These are phyloP conservation scores for Penicillium mononematosum DNA, from an alignment of 495 filamentous ascomycete genomes.

Conservation along the genomic window DNA sequence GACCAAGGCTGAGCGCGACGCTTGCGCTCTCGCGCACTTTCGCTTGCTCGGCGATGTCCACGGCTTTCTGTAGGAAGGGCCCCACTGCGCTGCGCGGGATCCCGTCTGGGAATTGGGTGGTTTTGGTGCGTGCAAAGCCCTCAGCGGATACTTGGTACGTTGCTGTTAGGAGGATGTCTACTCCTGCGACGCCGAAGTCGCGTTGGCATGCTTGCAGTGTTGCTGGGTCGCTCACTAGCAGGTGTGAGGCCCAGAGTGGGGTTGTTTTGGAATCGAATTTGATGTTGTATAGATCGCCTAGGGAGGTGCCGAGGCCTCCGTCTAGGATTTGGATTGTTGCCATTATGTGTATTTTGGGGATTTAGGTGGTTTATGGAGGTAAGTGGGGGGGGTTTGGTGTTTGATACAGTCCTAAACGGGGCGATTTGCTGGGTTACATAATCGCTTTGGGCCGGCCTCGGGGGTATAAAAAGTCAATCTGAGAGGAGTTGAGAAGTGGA, in stretches of 20 bases:
- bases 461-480: not conserved
- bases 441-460: slow-evolving; percentile 18
- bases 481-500: not conserved
- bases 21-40: slow-evolving; percentile 24
- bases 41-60: slow-evolving; percentile 36
- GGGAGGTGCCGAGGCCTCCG: slow-evolving; percentile 65
- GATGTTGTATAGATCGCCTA: slow-evolving; percentile 53
- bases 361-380: not conserved
- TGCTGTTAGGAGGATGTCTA: slow-evolving; percentile 60
- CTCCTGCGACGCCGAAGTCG: slow-evolving; percentile 52
- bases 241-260: slow-evolving; percentile 66
- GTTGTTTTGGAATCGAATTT: slow-evolving; percentile 45
- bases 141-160: slow-evolving; percentile 62
- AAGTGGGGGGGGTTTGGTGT: slow-evolving; percentile 12
- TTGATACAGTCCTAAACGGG: not conserved
- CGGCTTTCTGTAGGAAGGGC: slow-evolving; percentile 23
- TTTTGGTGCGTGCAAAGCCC: slow-evolving; percentile 49
- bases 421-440: slow-evolving; percentile 15
- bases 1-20: slow-evolving; percentile 56
- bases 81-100: slow-evolving; percentile 27
- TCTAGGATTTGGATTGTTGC: slow-evolving; percentile 53
- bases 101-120: slow-evolving; percentile 21
- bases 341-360: slow-evolving; percentile 14
- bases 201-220: slow-evolving; percentile 53
- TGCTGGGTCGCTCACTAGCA: slow-evolving; percentile 50